Evolutionary conservation across 1,284 basidiomycete genomes (phyloP).

Genomic region (Fomitopsis pinicola): DNA sequence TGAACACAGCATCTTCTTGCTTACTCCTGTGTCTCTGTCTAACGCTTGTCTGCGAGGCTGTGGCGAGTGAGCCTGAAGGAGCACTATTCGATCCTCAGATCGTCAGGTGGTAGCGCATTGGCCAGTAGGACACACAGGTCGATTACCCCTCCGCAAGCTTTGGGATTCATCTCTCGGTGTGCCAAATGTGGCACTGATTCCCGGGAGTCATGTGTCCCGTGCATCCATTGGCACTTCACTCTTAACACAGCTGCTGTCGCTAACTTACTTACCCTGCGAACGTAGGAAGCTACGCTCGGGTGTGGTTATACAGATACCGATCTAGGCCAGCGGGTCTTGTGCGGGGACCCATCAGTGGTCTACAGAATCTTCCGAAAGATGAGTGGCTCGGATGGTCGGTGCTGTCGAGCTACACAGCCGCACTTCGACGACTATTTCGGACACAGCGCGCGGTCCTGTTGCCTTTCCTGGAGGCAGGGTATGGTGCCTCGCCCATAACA

Average conservation of each 20-base stretch:
- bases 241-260: neutral
- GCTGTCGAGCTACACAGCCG: neutral
- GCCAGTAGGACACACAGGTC: too few relatives aligned
- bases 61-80: too few relatives aligned
- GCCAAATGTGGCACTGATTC: too few relatives aligned
- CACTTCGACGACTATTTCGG: neutral
- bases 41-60: too few relatives aligned
- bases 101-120: too few relatives aligned
- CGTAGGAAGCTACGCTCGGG: neutral
- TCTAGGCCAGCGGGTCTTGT: neutral
- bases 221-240: neutral
- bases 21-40: too few relatives aligned
- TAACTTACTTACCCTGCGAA: neutral
- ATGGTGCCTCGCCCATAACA: neutral
- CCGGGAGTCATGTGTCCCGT: too few relatives aligned
- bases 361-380: neutral
- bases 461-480: neutral
- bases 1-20: too few relatives aligned
- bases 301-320: neutral
- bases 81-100: too few relatives aligned
- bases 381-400: neutral
- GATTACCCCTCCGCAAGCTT: too few relatives aligned
- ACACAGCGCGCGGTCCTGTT: neutral
- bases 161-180: too few relatives aligned
- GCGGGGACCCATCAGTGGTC: neutral